Evolutionary conservation across 106 monocot genomes (phyloP).

Genomic region (Ottelia alismoides): DNA sequence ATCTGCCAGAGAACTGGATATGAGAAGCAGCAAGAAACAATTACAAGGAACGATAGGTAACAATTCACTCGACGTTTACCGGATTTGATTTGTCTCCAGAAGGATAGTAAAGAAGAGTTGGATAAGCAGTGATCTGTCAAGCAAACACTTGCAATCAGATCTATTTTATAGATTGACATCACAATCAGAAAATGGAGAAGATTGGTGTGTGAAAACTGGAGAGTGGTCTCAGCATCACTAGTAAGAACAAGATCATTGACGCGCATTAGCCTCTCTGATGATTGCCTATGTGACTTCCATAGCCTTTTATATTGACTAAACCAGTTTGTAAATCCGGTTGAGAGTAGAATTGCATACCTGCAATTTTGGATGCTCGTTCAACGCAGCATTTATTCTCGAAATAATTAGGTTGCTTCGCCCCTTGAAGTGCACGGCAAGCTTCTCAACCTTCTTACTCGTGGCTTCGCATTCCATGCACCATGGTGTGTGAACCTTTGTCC

Average conservation of each 20-base stretch:
- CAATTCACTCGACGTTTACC: conserved; percentile 17
- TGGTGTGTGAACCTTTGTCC: conserved; percentile 60
- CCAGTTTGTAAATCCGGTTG: too few relatives aligned
- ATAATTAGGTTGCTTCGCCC: conserved; percentile 42
- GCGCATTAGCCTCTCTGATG: too few relatives aligned
- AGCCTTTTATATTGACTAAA: background rate
- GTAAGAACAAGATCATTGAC: too few relatives aligned
- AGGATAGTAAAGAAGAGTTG: conserved; percentile 72
- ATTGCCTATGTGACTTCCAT: background rate
- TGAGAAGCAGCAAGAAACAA: background rate
- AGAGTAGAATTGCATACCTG: conserved; percentile 30
- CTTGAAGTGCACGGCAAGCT: conserved; percentile 67
- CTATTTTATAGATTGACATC: background rate
- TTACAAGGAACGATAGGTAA: background rate
- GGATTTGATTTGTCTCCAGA: conserved; percentile 75
- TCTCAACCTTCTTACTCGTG: conserved; percentile 59
- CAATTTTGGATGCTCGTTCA: conserved; percentile 90
- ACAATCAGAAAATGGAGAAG: background rate
- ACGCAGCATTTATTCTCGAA: conserved; percentile 80
- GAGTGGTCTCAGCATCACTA: too few relatives aligned
- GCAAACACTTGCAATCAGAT: background rate
- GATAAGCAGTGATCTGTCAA: conserved; percentile 63
- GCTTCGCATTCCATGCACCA: conserved; percentile 91
- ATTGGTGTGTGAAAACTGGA: background rate
- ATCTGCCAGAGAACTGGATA: conserved; percentile 20